Conservation (phyloP, 257 asterid genomes). For the Nicotiana paniculata region DNA sequence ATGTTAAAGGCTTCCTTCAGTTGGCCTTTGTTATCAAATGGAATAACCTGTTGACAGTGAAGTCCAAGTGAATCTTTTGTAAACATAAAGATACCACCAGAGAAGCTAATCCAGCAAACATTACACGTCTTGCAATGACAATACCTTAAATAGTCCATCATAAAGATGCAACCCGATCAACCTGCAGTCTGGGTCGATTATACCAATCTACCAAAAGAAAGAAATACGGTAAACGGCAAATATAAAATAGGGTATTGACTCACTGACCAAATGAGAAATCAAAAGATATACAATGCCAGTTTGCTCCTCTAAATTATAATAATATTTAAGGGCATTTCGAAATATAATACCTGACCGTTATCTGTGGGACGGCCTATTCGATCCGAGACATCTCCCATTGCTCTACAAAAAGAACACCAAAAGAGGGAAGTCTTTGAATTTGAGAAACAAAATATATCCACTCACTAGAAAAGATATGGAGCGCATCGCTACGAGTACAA, state of each 20-base stretch:
- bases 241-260: background rate
- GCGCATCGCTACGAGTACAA: background rate
- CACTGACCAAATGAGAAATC: background rate
- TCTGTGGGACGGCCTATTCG: conserved; percentile 91
- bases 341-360: conserved; percentile 74
- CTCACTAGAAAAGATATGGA: background rate
- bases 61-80: conserved; percentile 1
- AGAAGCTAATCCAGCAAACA: background rate
- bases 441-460: background rate
- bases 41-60: conserved; percentile 58
- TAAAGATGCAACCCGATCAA: conserved; percentile 86
- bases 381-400: conserved; percentile 95
- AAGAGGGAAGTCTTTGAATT: background rate
- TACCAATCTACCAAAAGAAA: conserved; percentile 56
- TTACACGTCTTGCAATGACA: background rate
- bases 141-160: conserved; percentile 86
- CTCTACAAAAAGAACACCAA: conserved; percentile 35
- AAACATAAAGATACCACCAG: background rate
- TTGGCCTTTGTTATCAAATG: conserved; percentile 88
- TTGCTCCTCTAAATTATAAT: conserved; percentile 3
- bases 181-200: conserved; percentile 88
- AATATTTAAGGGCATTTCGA: background rate
- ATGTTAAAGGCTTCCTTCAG: conserved; percentile 90
- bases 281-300: background rate
- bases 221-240: background rate